Percentiles rank a stretch among this genome's conserved stretches.
Conservation (phyloP, 768 basidiomycete species). For the Hemileccinum rubropunctum region DNA sequence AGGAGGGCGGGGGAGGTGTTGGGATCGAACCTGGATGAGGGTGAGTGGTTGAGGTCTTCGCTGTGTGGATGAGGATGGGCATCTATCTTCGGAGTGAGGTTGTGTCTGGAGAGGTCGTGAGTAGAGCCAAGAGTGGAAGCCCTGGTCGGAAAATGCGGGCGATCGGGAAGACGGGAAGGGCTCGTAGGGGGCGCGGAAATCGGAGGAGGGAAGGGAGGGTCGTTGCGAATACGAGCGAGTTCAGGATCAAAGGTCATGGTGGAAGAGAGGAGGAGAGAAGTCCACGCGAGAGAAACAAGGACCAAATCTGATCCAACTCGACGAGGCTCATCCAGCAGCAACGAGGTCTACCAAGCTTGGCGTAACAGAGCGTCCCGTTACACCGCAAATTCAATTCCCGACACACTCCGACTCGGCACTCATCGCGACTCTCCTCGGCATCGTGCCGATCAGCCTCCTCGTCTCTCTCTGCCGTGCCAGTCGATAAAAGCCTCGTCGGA, state of each 20-base stretch:
- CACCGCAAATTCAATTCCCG: neutral
- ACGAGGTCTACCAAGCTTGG: constrained; percentile 1
- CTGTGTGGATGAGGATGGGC: constrained; percentile 55
- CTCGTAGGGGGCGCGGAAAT: constrained; percentile 36
- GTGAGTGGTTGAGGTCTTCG: constrained; percentile 61
- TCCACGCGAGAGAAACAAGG: neutral
- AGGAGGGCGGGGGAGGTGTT: constrained; percentile 25
- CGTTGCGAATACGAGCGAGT: constrained; percentile 27
- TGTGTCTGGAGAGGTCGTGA: constrained; percentile 51
- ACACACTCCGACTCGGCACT: constrained; percentile 19
- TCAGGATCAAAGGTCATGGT: constrained; percentile 33
- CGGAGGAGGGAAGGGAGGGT: constrained; percentile 21
- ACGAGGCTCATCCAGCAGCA: constrained; percentile 5
- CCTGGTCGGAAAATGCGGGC: constrained; percentile 56
- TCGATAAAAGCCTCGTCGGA: neutral
- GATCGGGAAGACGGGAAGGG: constrained; percentile 44
- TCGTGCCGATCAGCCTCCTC: constrained; percentile 17
- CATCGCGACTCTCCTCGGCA: constrained; percentile 13
- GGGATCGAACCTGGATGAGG: constrained; percentile 14
- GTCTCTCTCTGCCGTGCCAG: neutral
- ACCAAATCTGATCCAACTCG: constrained; percentile 18
- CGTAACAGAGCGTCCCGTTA: constrained; percentile 21
- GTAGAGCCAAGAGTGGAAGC: constrained; percentile 60
- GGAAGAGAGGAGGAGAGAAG: neutral
- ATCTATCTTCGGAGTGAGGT: constrained; percentile 34